Evolutionary conservation across 306 rosid species (phyloP).

Genomic region (Cicer judaicum): DNA sequence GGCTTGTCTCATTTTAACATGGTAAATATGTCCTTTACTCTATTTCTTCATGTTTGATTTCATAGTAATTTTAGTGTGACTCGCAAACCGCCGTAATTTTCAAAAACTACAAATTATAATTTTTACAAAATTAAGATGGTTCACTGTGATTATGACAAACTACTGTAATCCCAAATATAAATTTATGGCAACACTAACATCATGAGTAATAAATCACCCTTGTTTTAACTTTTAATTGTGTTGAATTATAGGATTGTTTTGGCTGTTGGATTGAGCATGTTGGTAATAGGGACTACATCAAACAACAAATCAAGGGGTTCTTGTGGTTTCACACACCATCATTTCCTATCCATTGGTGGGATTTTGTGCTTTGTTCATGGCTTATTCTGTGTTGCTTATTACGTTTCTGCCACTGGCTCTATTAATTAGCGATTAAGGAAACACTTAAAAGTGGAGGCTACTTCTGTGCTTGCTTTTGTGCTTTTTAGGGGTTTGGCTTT

Average conservation of each 20-base stretch:
- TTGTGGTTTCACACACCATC: constrained; percentile 95
- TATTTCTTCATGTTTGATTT: no score
- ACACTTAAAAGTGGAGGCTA: constrained; percentile 43
- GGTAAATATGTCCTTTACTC: constrained; percentile 53
- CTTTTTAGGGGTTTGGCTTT: constrained; percentile 40
- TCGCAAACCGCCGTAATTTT: no score
- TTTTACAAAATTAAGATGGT: no score
- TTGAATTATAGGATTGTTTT: constrained; percentile 65
- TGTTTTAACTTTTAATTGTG: background rate
- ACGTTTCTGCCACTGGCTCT: constrained; percentile 70
- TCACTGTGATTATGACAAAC: no score
- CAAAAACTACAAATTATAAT: no score
- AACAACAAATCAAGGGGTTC: constrained; percentile 78
- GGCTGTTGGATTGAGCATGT: constrained; percentile 80
- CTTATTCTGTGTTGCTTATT: constrained; percentile 75
- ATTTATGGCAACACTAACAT: background rate
- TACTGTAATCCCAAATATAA: no score
- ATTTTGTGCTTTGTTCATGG: constrained; percentile 90
- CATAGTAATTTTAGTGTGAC: no score
- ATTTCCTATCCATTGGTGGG: constrained; percentile 91
- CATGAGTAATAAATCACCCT: background rate
- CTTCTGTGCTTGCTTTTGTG: constrained; percentile 42
- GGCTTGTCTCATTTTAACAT: constrained; percentile 82
- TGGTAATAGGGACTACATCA: constrained; percentile 84
- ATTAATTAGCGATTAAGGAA: constrained; percentile 48